Percentiles rank a stretch among this genome's conserved stretches.
phyloP scores from a whole-genome alignment of 257 asterid species.

The Dorcoceras hygrometricum region DNA sequence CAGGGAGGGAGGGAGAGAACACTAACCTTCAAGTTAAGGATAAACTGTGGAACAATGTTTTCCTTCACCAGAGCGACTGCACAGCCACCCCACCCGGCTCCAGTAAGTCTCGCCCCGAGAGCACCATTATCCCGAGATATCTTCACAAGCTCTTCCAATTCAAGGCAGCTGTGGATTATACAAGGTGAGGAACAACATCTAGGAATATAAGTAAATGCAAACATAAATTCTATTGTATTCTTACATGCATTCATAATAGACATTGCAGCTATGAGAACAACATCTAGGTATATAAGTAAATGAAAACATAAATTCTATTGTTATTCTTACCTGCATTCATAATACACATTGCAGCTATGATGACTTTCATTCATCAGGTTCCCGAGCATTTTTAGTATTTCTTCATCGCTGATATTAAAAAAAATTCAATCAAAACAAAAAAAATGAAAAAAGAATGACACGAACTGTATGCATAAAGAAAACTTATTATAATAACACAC shows the following conservation, averaged over 20 bases:
- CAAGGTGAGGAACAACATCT: background rate
- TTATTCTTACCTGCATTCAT: background rate
- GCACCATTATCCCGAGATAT: slow-evolving; percentile 73
- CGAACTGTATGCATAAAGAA: background rate
- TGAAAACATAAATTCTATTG: background rate
- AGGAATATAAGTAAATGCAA: background rate
- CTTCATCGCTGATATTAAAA: background rate
- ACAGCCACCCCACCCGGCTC: slow-evolving; percentile 99
- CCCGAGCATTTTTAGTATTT: background rate
- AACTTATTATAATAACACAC: background rate
- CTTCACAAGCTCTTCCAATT: slow-evolving; percentile 87
- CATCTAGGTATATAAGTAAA: background rate
- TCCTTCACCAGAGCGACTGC: slow-evolving; percentile 97
- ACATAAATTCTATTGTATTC: background rate
- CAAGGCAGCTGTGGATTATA: slow-evolving; percentile 68
- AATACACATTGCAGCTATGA: background rate
- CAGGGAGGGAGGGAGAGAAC: background rate
- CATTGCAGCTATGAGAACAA: background rate
- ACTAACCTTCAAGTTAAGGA: slow-evolving; percentile 79
- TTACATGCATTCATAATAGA: background rate
- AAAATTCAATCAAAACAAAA: background rate
- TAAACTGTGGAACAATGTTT: slow-evolving; percentile 70
- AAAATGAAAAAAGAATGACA: background rate
- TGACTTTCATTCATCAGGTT: background rate
- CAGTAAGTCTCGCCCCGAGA: slow-evolving; percentile 92